Percentiles rank a stretch among this genome's conserved stretches.
phyloP scores from a whole-genome alignment of 1,284 basidiomycete genomes.

The Cutaneotrichosporon cavernicola region DNA sequence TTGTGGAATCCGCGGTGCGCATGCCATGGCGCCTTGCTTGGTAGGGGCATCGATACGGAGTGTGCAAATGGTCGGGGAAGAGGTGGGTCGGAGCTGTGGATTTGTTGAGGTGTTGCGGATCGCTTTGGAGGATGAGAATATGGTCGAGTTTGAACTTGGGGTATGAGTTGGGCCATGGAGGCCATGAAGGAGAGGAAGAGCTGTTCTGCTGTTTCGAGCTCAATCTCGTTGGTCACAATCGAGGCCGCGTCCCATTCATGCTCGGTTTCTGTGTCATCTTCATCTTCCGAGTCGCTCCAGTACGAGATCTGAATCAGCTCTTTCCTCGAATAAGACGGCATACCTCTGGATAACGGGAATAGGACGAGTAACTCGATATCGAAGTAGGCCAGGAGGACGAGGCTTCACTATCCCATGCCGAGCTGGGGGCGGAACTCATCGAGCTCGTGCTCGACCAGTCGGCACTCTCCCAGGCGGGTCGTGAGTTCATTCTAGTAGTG shows the following conservation, averaged over 20 bases:
- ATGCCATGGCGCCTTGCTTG: background rate
- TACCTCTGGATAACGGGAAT: background rate
- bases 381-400: background rate
- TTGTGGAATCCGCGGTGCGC: background rate
- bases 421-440: background rate
- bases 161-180: slow-evolving; percentile 1
- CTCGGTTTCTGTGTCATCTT: background rate
- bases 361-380: background rate
- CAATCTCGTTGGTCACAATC: slow-evolving; percentile 6
- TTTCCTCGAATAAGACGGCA: background rate
- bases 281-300: slow-evolving; percentile 6
- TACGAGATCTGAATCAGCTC: slow-evolving; percentile 1
- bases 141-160: background rate
- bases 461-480: background rate
- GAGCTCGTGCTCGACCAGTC: background rate
- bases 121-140: background rate
- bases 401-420: background rate
- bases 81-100: background rate
- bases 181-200: slow-evolving; percentile 6
- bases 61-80: background rate
- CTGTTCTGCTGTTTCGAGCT: slow-evolving; percentile 7
- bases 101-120: background rate
- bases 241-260: background rate
- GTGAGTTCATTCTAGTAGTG: background rate
- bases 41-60: slow-evolving; percentile 4